Base-by-base conservation (phyloP, 495 filamentous ascomycete species). In the Penicillium herquei region DNA sequence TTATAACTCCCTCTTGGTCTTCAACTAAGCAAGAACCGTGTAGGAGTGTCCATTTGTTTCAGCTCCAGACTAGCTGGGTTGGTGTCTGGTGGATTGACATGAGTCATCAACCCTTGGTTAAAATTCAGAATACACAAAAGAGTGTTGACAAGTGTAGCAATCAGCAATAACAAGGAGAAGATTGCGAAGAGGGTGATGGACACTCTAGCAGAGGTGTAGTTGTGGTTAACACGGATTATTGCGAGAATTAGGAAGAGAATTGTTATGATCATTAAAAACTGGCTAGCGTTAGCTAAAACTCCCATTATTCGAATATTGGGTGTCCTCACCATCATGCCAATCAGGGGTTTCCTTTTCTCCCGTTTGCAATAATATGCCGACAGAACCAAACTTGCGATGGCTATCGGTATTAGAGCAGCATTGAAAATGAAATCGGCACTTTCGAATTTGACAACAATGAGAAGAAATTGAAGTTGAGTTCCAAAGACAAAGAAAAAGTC, bases 401-500 rank as follows among this genome's bases (percentile, higher is more conserved):
- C 49, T 30, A 61, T 33, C 7, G 61, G 58, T 34, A 61, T 51
- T 44, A 57, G 33, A 1, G 51, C 51, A 5, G 54, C 51, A 14
- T 61, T 61, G 7, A 55, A 1, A 13, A 64, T 49, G 21, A 64
- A 64, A 39, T 61, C 51, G 11, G 39, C 4, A 21, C 55, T 49
- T 17, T 48, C 17, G 6, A 44, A 6, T 9, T 57, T 26, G 14
- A 37, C 17, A 13, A 64, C 39, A 6, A 52, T 49, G 12, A 64
- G 57, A 6, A 64, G 44, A 14, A 64, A 31, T 43, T 64, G 58
- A 9, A 61, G 54, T 52, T 64, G 61, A 40, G 47, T 64, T 40
- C 57, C 58, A 18, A 64, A 64, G 2, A 64, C 48, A 14, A 64
- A 64, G 42, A 61, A 64, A 43, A 61, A 64, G 11, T 64, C 58